Percentiles rank a stretch among this genome's conserved stretches.
These are phyloP conservation scores for Spergularia azorica DNA, from an alignment of 179 eudicot species.

Conservation along the genomic window DNA sequence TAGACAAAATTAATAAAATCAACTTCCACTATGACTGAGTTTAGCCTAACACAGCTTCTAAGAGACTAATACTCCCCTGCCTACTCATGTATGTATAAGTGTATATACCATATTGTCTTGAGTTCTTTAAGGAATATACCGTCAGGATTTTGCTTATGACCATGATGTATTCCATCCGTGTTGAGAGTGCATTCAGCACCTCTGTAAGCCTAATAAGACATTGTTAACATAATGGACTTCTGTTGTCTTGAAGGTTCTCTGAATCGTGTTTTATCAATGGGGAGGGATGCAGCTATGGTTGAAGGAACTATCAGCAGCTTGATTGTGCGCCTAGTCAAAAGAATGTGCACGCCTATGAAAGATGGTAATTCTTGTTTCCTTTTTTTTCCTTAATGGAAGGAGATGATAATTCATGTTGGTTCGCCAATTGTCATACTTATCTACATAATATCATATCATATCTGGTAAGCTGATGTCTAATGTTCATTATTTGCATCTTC, in stretches of 20 bases:
- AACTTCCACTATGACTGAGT: neutral
- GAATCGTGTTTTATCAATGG: slow-evolving; percentile 35
- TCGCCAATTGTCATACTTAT: no score
- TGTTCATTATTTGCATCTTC: neutral
- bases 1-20: no score
- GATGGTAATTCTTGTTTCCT: slow-evolving; percentile 47
- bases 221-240: neutral
- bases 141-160: neutral
- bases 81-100: no score
- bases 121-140: no score
- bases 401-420: no score
- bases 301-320: slow-evolving; percentile 69
- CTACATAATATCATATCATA: no score
- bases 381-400: no score
- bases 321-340: slow-evolving; percentile 55
- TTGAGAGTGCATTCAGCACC: neutral
- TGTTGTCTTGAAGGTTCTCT: slow-evolving; percentile 50
- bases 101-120: no score
- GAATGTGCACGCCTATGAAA: slow-evolving; percentile 63
- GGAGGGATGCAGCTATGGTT: slow-evolving; percentile 40
- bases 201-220: no score
- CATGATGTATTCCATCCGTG: neutral
- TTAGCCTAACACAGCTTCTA: neutral
- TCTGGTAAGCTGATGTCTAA: neutral
- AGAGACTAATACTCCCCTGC: no score